These are phyloP conservation scores for Leccinum pellstonianum DNA, from an alignment of 768 basidiomycete genomes.

Conservation along the genomic window DNA sequence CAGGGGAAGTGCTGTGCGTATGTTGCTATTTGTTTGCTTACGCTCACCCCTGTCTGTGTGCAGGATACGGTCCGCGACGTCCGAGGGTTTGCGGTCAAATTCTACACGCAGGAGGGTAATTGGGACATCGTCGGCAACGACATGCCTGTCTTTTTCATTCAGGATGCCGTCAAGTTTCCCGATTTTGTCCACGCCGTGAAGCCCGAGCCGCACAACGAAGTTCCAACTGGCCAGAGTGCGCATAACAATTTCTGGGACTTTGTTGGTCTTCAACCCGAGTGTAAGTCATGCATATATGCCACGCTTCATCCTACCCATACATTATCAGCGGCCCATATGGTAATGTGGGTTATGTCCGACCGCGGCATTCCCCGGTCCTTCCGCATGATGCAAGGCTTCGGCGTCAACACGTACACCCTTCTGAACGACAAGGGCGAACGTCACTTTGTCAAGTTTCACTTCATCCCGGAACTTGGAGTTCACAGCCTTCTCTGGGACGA, in stretches of 20 bases:
- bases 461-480: slow-evolving; percentile 76
- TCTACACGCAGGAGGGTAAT: slow-evolving; percentile 84
- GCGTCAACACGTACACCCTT: slow-evolving; percentile 83
- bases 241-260: slow-evolving; percentile 93
- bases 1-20: slow-evolving; percentile 73
- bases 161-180: slow-evolving; percentile 81
- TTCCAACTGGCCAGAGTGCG: slow-evolving; percentile 63
- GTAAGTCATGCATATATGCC: slow-evolving; percentile 30
- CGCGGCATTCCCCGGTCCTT: slow-evolving; percentile 81
- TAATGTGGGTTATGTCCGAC: slow-evolving; percentile 86
- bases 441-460: slow-evolving; percentile 88
- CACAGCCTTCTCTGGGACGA: slow-evolving; percentile 90
- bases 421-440: slow-evolving; percentile 64
- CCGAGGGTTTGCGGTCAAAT: slow-evolving; percentile 80
- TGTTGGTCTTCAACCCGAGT: slow-evolving; percentile 66
- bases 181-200: slow-evolving; percentile 84
- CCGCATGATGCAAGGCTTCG: slow-evolving; percentile 89
- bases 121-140: slow-evolving; percentile 88
- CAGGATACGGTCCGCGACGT: slow-evolving; percentile 81
- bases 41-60: not conserved
- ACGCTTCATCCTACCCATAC: slow-evolving; percentile 14
- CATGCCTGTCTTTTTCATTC: slow-evolving; percentile 81
- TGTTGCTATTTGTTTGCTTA: not conserved
- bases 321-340: slow-evolving; percentile 60
- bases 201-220: slow-evolving; percentile 83